Percentiles rank a stretch among this genome's conserved stretches.
phyloP scores from a whole-genome alignment of 352 stramenopile species.

The Phytophthora lateralis region DNA sequence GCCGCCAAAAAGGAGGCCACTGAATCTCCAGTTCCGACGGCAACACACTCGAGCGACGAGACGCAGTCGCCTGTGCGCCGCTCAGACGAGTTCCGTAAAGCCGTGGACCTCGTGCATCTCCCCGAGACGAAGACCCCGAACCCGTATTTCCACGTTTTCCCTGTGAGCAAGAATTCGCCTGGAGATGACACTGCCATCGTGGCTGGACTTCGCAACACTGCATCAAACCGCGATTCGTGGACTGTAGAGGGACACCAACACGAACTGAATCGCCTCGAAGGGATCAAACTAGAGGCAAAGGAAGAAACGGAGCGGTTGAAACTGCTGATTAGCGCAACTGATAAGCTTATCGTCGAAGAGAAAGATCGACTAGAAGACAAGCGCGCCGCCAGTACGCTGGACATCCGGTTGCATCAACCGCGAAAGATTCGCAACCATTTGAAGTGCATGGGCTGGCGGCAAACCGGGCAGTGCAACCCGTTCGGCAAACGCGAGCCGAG shows the following conservation, averaged over 20 bases:
- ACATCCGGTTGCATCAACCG: slow-evolving; percentile 41
- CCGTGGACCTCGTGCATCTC: slow-evolving; percentile 29
- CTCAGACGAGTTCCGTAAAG: slow-evolving; percentile 24
- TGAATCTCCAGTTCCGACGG: slow-evolving; percentile 7
- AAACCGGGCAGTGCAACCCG: slow-evolving; percentile 52
- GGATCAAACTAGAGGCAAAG: slow-evolving; percentile 42
- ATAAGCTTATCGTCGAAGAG: slow-evolving; percentile 40
- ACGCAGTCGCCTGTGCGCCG: slow-evolving; percentile 17
- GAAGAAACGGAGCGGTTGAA: slow-evolving; percentile 44
- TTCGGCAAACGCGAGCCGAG: slow-evolving; percentile 53
- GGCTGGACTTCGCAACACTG: slow-evolving; percentile 23
- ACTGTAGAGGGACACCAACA: slow-evolving; percentile 27
- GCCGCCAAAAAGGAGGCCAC: slow-evolving; percentile 5
- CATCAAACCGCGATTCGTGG: slow-evolving; percentile 22
- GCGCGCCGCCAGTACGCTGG: slow-evolving; percentile 33
- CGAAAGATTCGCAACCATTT: slow-evolving; percentile 43
- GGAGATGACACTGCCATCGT: slow-evolving; percentile 23
- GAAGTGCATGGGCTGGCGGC: slow-evolving; percentile 69
- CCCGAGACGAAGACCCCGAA: slow-evolving; percentile 23
- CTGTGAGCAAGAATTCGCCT: slow-evolving; percentile 16
- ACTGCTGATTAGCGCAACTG: slow-evolving; percentile 33
- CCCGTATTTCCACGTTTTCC: slow-evolving; percentile 32
- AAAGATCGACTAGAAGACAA: slow-evolving; percentile 45
- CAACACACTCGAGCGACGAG: slow-evolving; percentile 3
- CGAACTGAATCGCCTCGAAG: slow-evolving; percentile 45